Evolutionary conservation across 371 early-diverging fungal genomes (phyloP).

Genomic region (Parasitella parasitica): DNA sequence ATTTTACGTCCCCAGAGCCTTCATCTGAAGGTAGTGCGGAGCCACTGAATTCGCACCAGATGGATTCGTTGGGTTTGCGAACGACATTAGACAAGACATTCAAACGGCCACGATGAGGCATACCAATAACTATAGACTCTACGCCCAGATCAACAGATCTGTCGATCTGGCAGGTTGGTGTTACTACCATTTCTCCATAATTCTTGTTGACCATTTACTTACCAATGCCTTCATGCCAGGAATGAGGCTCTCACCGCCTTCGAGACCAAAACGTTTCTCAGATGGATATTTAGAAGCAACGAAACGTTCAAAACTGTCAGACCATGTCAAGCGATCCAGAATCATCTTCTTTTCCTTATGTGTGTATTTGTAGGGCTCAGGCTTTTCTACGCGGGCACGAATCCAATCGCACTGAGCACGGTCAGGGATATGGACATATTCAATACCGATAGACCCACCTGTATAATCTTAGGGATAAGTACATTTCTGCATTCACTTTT

Average conservation of each 20-base stretch:
- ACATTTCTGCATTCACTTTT: too few species aligned
- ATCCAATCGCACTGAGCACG: conserved; percentile 98
- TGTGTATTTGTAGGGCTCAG: conserved; percentile 80
- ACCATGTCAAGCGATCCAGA: conserved; percentile 95
- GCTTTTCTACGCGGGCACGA: conserved; percentile 86
- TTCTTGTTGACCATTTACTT: conserved; percentile 14
- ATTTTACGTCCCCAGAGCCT: conserved; percentile 98
- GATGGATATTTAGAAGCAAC: conserved; percentile 92
- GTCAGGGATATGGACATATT: conserved; percentile 97
- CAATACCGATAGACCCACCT: conserved; percentile 87
- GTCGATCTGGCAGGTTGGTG: conserved; percentile 69
- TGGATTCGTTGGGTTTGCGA: conserved; percentile 96
- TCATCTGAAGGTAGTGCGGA: conserved; percentile 74
- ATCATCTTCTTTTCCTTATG: conserved; percentile 88
- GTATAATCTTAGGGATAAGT: neutral
- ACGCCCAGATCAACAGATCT: conserved; percentile 90
- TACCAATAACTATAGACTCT: conserved; percentile 93
- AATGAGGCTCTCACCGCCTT: conserved; percentile 95
- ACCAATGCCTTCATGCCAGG: conserved; percentile 97
- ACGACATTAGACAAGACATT: conserved; percentile 98
- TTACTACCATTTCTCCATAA: neutral
- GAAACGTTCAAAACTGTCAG: conserved; percentile 94
- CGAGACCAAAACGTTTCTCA: conserved; percentile 97
- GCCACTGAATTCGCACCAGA: conserved; percentile 95
- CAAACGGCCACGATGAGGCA: conserved; percentile 98